phyloP scores from a whole-genome alignment of 2,329 filamentous ascomycete species.

The Venturia pyrina region DNA sequence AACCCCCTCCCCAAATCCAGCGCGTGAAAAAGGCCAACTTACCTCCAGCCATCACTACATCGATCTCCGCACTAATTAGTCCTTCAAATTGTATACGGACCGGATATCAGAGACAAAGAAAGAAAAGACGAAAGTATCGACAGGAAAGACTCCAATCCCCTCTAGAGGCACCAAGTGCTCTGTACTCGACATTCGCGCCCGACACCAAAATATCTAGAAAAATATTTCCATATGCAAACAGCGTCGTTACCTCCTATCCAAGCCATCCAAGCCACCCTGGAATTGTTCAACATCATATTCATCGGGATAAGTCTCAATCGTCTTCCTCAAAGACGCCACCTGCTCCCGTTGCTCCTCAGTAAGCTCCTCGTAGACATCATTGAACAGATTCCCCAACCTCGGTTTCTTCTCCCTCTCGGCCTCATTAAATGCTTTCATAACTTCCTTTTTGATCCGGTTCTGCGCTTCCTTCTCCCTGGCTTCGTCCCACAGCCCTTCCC shows the following conservation, averaged over 20 bases:
- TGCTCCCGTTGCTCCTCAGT: constrained; percentile 71
- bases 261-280: constrained; percentile 52
- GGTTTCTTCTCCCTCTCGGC: constrained; percentile 78
- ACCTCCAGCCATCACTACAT: too few relatives aligned
- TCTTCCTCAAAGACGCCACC: constrained; percentile 63
- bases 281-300: constrained; percentile 79
- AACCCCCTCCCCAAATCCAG: too few relatives aligned
- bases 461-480: constrained; percentile 65
- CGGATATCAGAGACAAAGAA: too few relatives aligned
- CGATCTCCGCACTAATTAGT: too few relatives aligned
- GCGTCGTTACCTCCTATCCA: neutral
- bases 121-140: too few relatives aligned
- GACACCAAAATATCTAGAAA: neutral
- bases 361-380: constrained; percentile 80
- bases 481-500: constrained; percentile 74
- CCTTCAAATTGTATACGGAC: too few relatives aligned
- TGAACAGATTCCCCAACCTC: constrained; percentile 62
- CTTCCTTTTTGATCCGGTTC: constrained; percentile 56
- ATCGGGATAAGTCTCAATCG: constrained; percentile 75
- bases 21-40: too few relatives aligned
- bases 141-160: too few relatives aligned
- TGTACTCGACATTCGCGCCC: too few relatives aligned
- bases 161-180: too few relatives aligned
- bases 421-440: constrained; percentile 73
- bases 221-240: too few relatives aligned